A percentile compares a stretch with the other conserved stretches of the same genome.
Evolutionary conservation across 441 rosid genomes (phyloP).

Genomic region (Iberis amara): DNA sequence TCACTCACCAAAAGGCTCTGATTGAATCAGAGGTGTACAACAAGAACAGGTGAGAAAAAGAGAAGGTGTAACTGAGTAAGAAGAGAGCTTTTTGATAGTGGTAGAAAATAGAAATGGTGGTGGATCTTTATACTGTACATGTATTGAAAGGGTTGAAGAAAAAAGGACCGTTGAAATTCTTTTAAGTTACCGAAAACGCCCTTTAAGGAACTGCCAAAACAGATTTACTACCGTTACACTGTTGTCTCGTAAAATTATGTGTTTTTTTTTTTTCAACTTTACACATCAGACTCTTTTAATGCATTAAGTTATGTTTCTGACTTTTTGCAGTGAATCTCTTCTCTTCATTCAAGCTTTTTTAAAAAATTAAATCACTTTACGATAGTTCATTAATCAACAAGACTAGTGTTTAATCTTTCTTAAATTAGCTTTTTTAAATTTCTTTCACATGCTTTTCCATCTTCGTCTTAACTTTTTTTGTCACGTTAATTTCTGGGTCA

Average conservation of each 20-base stretch:
- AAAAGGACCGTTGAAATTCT: conserved; percentile 30
- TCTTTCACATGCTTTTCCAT: too few species aligned
- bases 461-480: too few species aligned
- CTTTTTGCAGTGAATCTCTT: conserved; percentile 22
- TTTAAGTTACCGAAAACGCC: conserved; percentile 50
- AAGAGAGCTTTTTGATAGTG: conserved; percentile 23
- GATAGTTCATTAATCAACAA: too few species aligned
- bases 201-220: conserved; percentile 53
- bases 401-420: too few species aligned
- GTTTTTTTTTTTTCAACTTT: conserved; percentile 22
- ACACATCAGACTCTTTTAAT: conserved; percentile 32
- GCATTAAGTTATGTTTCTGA: conserved; percentile 20
- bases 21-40: conserved; percentile 14
- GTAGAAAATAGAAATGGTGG: conserved; percentile 29
- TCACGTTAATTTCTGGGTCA: too few species aligned
- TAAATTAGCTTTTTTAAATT: too few species aligned
- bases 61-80: conserved; percentile 26
- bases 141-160: not conserved
- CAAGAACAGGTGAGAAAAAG: not conserved
- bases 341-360: conserved; percentile 7
- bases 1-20: not conserved
- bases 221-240: conserved; percentile 72
- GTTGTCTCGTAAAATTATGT: conserved; percentile 27
- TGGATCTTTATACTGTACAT: not conserved
- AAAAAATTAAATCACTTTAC: too few species aligned